Evolutionary conservation across 2,329 filamentous ascomycete genomes (phyloP), one percentile per base, ranked within the genome.

Genomic region (Ramichloridium luteum): DNA sequence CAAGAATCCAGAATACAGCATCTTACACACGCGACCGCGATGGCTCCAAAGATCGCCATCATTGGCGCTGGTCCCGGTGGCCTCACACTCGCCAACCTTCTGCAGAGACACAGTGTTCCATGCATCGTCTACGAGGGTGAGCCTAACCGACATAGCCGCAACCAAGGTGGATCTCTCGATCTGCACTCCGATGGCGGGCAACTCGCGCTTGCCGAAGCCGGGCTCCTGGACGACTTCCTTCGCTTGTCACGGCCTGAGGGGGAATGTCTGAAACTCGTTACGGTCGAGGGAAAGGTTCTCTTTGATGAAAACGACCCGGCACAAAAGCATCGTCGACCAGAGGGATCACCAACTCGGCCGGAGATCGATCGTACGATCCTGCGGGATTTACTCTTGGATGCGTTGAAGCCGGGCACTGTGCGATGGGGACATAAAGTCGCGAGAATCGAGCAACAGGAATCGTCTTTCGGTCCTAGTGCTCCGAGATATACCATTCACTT

Each of bases 341-440:
- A 35, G 35, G 13, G 35, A 13, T 6, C 32, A 40, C 5, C 37
- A 31, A 4, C 10, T 6, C 5, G 50, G 6, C 48, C 51, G 16
- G 54, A 57, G 22, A 59, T 60, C 27, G 56, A 59, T 31, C 43
- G 57, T 8, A 45, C 49, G 16, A 34, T 36, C n/a, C 40, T 60
- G 16, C 39, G 53, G 31, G 37, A 54, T 30, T 35, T 60, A 4
- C 39, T 60, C 13, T 45, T 53, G 16, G 36, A 50, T 5, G 47
- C 45, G 11, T 31, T 59, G 8, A 42, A 50, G 10, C 29, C 39
- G 16, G 39, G 36, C 13, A 32, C 28, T 4, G 38, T 60, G 9
- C 38, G 44, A 13, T 60, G 56, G 57, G 46, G 39, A 25, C 47
- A 53, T 35, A 47, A 49, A 17, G 38, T 56, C 13, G 27, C 13